Evolutionary conservation across 192 early-diverging fungal genomes (phyloP), one percentile per base, ranked within the genome.

Genomic region (Coemansia sp.): DNA sequence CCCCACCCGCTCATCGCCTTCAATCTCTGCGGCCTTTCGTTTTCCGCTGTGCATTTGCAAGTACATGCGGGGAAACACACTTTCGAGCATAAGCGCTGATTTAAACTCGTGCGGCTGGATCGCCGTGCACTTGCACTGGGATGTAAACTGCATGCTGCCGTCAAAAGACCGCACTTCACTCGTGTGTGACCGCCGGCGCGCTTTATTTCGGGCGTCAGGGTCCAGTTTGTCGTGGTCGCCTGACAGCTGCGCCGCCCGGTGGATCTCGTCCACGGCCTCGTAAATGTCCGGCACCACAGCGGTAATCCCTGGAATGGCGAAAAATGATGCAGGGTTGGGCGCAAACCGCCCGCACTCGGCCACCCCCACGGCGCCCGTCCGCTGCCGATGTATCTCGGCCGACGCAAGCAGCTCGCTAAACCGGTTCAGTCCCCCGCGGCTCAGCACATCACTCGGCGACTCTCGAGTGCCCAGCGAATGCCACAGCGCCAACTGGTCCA

Each of bases 201-300:
- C 41, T 45, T 45, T 45, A 14, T 8, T 5, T 18, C 23, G 38
- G 20, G 57, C 37, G 59, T 41, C 24, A 55, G 13, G 12, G 12
- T 45, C 41, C 41, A 45, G 41, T 14, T 61, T 5, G 38, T 62
- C 41, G 20, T 35, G 39, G n/a, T 63, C 61, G 18, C 24, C 27
- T 13, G 62, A 29, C 54, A 79, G 56, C 64, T 78, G 75, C 14
- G 71, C 64, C 6, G 67, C 66, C 3, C 78, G 61, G 55, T 81
- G 78, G 22, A 81, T 74, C 56, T 81, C 72, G 59, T 81, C 78
- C 12, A 81, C 61, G 0, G 78, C 78, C 65, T 81, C 78, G 62
- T 81, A 81, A n/a, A 81, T 61, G 18, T 67, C 69, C 0, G 78
- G 78, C 12, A 81, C 59, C 1, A 75, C 60, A 0, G 73, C 69